phyloP scores from a whole-genome alignment of 2,329 filamentous ascomycete genomes.

The Fusarium sp. region DNA sequence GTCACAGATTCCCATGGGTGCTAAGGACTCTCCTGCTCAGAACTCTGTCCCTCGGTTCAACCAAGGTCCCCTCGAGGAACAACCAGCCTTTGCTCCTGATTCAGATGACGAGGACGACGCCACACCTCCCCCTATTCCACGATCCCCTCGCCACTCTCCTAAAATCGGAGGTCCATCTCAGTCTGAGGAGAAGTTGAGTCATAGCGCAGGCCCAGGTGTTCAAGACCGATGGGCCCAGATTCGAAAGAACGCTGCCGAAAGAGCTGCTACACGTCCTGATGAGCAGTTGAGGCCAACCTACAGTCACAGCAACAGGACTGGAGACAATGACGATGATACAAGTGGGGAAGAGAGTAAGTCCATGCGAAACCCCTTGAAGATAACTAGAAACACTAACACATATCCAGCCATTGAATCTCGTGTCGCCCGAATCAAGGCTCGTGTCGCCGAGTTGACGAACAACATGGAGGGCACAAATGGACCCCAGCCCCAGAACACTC shows the following conservation, averaged over 20 bases:
- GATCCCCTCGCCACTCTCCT: slow-evolving; percentile 50
- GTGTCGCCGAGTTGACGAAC: slow-evolving; percentile 92
- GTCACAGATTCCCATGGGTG: slow-evolving; percentile 30
- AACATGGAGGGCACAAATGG: slow-evolving; percentile 73
- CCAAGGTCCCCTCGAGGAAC: slow-evolving; percentile 87
- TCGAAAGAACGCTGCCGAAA: slow-evolving; percentile 89
- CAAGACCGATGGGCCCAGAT: slow-evolving; percentile 96
- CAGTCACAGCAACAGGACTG: slow-evolving; percentile 66
- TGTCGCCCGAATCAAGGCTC: slow-evolving; percentile 96
- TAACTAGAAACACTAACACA: slow-evolving; percentile 37
- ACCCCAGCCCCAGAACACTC: slow-evolving; percentile 46
- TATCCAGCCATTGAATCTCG: slow-evolving; percentile 89
- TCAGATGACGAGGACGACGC: slow-evolving; percentile 61
- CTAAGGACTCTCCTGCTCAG: slow-evolving; percentile 25
- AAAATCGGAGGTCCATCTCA: slow-evolving; percentile 43
- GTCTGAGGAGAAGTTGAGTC: slow-evolving; percentile 50
- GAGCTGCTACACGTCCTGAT: slow-evolving; percentile 74
- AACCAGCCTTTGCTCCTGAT: slow-evolving; percentile 83
- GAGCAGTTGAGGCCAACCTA: slow-evolving; percentile 69
- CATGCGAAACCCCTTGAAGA: neutral
- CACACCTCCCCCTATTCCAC: slow-evolving; percentile 64
- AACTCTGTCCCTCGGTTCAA: slow-evolving; percentile 73
- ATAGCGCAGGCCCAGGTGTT: slow-evolving; percentile 50
- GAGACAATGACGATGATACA: slow-evolving; percentile 84
- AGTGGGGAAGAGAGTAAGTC: slow-evolving; percentile 92